These are phyloP conservation scores for Sanghuangporus sanghuang DNA, from an alignment of 1,284 basidiomycete species.

Conservation along the genomic window DNA sequence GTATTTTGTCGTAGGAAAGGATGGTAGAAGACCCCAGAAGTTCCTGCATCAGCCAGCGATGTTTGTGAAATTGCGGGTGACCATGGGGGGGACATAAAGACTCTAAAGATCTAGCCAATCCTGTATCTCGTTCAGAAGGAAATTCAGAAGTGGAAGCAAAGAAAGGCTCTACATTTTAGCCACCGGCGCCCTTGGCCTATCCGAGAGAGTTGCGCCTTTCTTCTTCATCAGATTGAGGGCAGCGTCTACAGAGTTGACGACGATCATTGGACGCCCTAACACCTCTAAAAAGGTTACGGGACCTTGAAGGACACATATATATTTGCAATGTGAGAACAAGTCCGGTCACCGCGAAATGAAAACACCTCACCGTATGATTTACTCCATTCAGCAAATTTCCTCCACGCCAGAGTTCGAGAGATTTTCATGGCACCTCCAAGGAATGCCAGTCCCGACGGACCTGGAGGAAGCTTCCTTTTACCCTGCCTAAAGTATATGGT, in stretches of 20 bases:
- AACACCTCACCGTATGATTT: constrained; percentile 30
- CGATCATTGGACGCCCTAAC: constrained; percentile 30
- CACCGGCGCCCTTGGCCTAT: constrained; percentile 27
- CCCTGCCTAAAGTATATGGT: background rate
- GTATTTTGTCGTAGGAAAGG: constrained; percentile 21
- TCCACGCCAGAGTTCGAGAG: constrained; percentile 25
- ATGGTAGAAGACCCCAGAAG: constrained; percentile 22
- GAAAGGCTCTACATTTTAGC: constrained; percentile 23
- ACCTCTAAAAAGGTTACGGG: constrained; percentile 32
- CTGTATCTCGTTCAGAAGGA: constrained; percentile 1
- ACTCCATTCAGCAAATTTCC: constrained; percentile 28
- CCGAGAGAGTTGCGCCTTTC: constrained; percentile 35
- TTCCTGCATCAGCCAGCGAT: constrained; percentile 28
- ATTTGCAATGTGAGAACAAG: background rate
- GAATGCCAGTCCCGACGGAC: constrained; percentile 27
- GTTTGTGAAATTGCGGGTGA: constrained; percentile 25
- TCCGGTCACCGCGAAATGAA: background rate
- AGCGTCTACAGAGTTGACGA: constrained; percentile 31
- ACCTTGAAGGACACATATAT: constrained; percentile 19
- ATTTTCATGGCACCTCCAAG: constrained; percentile 29
- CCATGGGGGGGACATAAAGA: constrained; percentile 25
- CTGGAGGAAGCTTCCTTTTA: constrained; percentile 24
- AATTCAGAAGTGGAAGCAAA: no score
- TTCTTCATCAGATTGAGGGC: constrained; percentile 37
- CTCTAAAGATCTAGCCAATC: constrained; percentile 23